Evolutionary conservation across 768 basidiomycete genomes (phyloP).

Genomic region (Zangia roseola): DNA sequence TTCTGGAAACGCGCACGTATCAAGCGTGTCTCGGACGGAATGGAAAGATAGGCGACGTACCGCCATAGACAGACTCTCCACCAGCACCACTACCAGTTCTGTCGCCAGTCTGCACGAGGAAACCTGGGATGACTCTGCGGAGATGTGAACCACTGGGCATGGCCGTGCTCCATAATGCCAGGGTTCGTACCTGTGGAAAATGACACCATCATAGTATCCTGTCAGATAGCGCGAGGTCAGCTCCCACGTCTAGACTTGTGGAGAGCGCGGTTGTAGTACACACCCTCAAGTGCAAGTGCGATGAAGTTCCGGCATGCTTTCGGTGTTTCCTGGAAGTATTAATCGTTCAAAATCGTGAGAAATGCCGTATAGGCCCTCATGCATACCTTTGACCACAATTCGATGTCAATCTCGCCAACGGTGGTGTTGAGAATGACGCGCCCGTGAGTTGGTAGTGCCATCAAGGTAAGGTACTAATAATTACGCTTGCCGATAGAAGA

Average conservation of each 20-base stretch:
- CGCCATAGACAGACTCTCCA: slow-evolving; percentile 95
- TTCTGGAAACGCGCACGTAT: slow-evolving; percentile 44
- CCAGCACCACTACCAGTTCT: slow-evolving; percentile 87
- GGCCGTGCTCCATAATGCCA: background rate
- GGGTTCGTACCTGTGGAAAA: slow-evolving; percentile 79
- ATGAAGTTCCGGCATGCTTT: slow-evolving; percentile 92
- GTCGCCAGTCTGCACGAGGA: slow-evolving; percentile 95
- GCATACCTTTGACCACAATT: slow-evolving; percentile 86
- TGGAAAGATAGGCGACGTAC: slow-evolving; percentile 34
- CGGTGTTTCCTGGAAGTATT: slow-evolving; percentile 71
- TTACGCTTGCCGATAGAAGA: background rate
- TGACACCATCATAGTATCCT: slow-evolving; percentile 97
- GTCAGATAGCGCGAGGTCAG: slow-evolving; percentile 9
- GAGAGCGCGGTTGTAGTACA: slow-evolving; percentile 34
- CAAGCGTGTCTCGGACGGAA: background rate
- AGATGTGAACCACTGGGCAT: background rate
- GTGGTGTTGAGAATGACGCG: slow-evolving; percentile 88
- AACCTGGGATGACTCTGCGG: slow-evolving; percentile 77
- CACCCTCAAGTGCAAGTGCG: slow-evolving; percentile 86
- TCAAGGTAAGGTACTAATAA: slow-evolving; percentile 25
- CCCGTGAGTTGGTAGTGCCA: slow-evolving; percentile 85
- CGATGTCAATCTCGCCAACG: slow-evolving; percentile 83
- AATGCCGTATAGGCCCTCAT: background rate
- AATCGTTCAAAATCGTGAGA: no score
- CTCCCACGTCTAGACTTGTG: background rate